These are phyloP conservation scores for Pyricularia grisea DNA, from an alignment of 2,329 filamentous ascomycete species.

Conservation along the genomic window DNA sequence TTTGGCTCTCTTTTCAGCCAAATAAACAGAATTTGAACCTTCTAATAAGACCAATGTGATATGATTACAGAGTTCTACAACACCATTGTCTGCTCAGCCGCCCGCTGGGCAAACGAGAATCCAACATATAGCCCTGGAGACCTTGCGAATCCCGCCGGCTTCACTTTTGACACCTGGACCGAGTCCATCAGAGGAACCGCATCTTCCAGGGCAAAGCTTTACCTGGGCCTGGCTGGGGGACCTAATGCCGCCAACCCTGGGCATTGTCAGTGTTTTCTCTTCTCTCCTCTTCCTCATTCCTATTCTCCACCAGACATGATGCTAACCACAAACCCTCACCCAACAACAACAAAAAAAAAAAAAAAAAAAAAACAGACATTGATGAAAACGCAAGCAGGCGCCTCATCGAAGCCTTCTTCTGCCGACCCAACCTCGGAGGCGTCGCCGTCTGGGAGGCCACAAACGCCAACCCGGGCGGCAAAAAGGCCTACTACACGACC, in stretches of 20 bases:
- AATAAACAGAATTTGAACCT: neutral
- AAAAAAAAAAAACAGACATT: slow-evolving; percentile 15
- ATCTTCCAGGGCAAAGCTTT: slow-evolving; percentile 33
- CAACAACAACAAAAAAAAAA: too few species aligned
- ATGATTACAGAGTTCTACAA: slow-evolving; percentile 33
- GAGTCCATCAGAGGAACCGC: slow-evolving; percentile 20
- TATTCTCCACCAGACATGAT: neutral
- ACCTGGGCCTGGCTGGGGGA: slow-evolving; percentile 30
- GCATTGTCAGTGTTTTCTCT: slow-evolving; percentile 11
- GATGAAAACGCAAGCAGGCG: slow-evolving; percentile 17
- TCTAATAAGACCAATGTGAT: neutral
- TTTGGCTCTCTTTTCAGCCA: neutral
- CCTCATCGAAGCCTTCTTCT: slow-evolving; percentile 28
- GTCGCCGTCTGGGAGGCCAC: slow-evolving; percentile 36
- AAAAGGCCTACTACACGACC: neutral
- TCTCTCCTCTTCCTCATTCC: too few species aligned
- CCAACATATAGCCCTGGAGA: slow-evolving; percentile 16
- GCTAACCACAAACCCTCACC: neutral
- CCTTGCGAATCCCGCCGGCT: slow-evolving; percentile 14
- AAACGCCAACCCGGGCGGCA: slow-evolving; percentile 1
- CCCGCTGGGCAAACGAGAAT: slow-evolving; percentile 21
- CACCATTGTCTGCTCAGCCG: slow-evolving; percentile 26
- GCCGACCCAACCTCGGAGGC: slow-evolving; percentile 30
- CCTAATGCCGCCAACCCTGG: slow-evolving; percentile 16
- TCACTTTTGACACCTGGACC: slow-evolving; percentile 36